Evolutionary conservation across 2,329 filamentous ascomycete species (phyloP), one percentile per base, ranked within the genome.

Genomic region (Beauveria australis): DNA sequence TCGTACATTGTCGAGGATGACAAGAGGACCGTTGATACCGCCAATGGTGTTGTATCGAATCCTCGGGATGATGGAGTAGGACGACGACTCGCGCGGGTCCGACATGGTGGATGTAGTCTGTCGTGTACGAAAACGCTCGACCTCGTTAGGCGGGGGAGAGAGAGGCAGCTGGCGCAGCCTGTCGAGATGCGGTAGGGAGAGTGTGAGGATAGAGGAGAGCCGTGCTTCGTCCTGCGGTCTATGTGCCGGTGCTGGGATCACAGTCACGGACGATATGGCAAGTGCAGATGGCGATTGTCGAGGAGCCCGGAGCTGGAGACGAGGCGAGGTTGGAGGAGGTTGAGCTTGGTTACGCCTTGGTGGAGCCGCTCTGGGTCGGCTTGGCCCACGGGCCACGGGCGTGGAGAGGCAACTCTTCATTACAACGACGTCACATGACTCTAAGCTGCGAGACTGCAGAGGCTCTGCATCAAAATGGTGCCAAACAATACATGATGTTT

Each of bases 11-110:
- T 97, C 94, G 67, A 99, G 85, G 72, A 99, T 93, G 73, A 99
- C 94, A 76, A 99, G 85, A 70, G 94, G 94, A 63, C 94, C 94
- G 79, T 99, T 99, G 78, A 99, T 88, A 81, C 93, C 93, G 72
- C 92, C 91, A 73, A 99, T 92, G 69, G 94, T 99, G 81, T 99
- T 99, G 86, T 99, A 99, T 71, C 89, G 87, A 78, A 97, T 76
- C 70, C 82, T 78, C 63, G 83, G 83, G 67, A 79, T 74, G 69
- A 85, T 77, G 64, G 81, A 83, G 75, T 85, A 85, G 65, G 81
- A 83, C 63, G 81, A 82, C 64, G 82, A 78, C 68, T 82, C 81
- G 72, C 82, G 79, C 61, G 80, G 80, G 74, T 85, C 83, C 70
- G 76, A 71, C 80, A 82, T 82, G 67, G 69, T 63, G 63, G 49